Evolutionary conservation across 108 stramenopile genomes (phyloP), one percentile per base, ranked within the genome.

Genomic region (Halocafeteria seosinensis): DNA sequence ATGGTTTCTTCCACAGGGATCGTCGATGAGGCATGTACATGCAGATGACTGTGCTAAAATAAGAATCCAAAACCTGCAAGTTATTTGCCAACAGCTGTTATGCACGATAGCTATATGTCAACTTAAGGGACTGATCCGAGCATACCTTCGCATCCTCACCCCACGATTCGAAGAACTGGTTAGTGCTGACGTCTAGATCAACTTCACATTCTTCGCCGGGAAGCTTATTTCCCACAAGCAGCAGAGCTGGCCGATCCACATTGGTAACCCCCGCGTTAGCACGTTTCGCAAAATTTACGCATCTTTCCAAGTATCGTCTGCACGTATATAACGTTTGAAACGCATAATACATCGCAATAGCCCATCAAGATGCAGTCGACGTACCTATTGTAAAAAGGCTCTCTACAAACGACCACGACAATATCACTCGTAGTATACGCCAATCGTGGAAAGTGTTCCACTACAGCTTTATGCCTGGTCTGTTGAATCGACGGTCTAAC

Each of bases 351-450:
- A n/a, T n/a, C n/a, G n/a, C n/a, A n/a, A n/a, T n/a, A n/a, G n/a
- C n/a, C n/a, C n/a, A n/a, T n/a, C n/a, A n/a, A n/a, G n/a, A n/a
- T n/a, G n/a, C n/a, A n/a, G n/a, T n/a, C n/a, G n/a, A n/a, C n/a
- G n/a, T n/a, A n/a, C n/a, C 57, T 6, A 35, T 59, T 59, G 57
- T 26, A 30, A 30, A 59, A 59, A 12, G 57, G 57, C 28, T 59
- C 57, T 35, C 57, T 59, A 35, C 13, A 6, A 2, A 59, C 28
- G 12, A 59, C 25, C 13, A 59, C 28, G 17, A 59, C 25, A 2
- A 59, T n/a, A n/a, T 59, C 57, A 6, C 34, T 35, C 34, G 57
- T 59, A 5, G 57, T 59, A 35, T 59, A 59, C 21, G 57, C 57
- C 21, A 59, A 35, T 11, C 2, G 5, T 3, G 57, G 57, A 35